Conservation (phyloP, 1,284 basidiomycete genomes). For the Cryptococcus sp. region DNA sequence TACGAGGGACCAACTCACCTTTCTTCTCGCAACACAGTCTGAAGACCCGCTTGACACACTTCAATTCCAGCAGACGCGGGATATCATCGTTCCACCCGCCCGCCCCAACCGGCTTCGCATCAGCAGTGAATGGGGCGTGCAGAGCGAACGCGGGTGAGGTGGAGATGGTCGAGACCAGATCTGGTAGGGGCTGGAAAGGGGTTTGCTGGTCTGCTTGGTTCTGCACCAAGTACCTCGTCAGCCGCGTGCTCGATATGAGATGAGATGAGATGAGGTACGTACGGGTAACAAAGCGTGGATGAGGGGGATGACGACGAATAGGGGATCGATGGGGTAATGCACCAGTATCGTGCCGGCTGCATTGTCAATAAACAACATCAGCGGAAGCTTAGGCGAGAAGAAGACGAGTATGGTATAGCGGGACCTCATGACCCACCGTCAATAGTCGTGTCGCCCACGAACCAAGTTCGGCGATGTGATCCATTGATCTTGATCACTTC, state of each 20-base stretch:
- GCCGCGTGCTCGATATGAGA: neutral
- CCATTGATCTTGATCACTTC: conserved; percentile 42
- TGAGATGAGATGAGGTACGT: conserved; percentile 12
- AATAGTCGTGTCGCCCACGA: conserved; percentile 40
- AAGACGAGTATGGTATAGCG: neutral
- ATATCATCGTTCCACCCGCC: conserved; percentile 38
- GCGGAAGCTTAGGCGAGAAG: neutral
- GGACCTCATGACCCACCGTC: conserved; percentile 27
- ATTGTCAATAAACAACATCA: neutral
- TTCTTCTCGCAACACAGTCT: conserved; percentile 46
- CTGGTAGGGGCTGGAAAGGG: conserved; percentile 44
- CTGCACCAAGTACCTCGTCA: neutral
- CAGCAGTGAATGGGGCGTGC: conserved; percentile 33
- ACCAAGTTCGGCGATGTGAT: conserved; percentile 43
- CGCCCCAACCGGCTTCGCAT: neutral
- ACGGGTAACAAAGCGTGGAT: conserved; percentile 35
- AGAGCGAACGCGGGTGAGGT: conserved; percentile 25
- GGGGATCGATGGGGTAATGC: conserved; percentile 44
- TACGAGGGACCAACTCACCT: conserved; percentile 22
- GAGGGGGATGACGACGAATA: conserved; percentile 46
- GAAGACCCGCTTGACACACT: conserved; percentile 34
- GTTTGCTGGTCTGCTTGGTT: conserved; percentile 1
- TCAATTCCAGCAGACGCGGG: conserved; percentile 24
- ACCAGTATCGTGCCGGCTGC: conserved; percentile 43
- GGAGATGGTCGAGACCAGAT: conserved; percentile 36